phyloP scores from a whole-genome alignment of 768 basidiomycete genomes.

The Daedalea quercina region DNA sequence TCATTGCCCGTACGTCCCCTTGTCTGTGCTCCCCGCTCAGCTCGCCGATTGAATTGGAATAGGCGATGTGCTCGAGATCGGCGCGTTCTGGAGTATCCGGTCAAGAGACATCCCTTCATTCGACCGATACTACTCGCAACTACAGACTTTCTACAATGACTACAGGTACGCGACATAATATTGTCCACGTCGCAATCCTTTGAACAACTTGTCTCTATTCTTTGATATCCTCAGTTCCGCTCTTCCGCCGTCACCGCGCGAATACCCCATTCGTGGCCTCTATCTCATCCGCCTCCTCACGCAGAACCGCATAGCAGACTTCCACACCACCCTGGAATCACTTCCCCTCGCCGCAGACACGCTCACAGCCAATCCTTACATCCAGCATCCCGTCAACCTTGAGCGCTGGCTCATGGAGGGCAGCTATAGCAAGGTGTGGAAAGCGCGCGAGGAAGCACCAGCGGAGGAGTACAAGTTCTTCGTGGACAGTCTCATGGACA shows the following conservation, averaged over 20 bases:
- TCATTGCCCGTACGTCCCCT: conserved; percentile 57
- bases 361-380: conserved; percentile 62
- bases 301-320: conserved; percentile 94
- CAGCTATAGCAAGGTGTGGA: conserved; percentile 96
- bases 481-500: conserved; percentile 88
- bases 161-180: conserved; percentile 41
- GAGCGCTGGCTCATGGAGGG: conserved; percentile 99
- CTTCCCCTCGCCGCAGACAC: conserved; percentile 66
- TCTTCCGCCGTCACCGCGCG: conserved; percentile 80
- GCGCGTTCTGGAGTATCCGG: conserved; percentile 90
- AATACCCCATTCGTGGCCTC: conserved; percentile 85
- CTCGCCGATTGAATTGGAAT: background rate
- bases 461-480: conserved; percentile 94
- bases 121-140: conserved; percentile 90
- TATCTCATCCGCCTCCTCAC: conserved; percentile 93
- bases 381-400: conserved; percentile 83
- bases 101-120: conserved; percentile 87
- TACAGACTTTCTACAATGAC: conserved; percentile 86
- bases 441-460: conserved; percentile 87
- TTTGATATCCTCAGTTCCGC: conserved; percentile 42
- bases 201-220: conserved; percentile 5
- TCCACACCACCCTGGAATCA: conserved; percentile 94
- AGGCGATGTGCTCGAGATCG: conserved; percentile 96
- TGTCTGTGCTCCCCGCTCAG: background rate
- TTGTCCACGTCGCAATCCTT: background rate